Evolutionary conservation across 176 grass and related monocot species (phyloP).

Genomic region (Tillandsia fasciculata): DNA sequence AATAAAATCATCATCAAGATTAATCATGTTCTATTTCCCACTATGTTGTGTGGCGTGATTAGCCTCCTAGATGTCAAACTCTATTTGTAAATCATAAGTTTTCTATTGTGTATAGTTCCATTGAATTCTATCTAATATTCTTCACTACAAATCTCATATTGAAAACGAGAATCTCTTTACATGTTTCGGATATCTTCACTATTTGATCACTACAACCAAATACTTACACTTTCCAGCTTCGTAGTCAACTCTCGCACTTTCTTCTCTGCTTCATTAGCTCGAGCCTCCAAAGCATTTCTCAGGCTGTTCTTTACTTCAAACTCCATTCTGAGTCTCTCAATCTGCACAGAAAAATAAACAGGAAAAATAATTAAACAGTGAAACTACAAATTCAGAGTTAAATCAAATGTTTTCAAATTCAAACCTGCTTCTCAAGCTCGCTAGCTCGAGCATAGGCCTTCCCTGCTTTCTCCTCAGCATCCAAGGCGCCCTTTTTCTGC

Average conservation of each 20-base stretch:
- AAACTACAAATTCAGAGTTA: not conserved
- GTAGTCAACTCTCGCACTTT: conserved; percentile 52
- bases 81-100: too few relatives aligned
- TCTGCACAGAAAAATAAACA: conserved; percentile 24
- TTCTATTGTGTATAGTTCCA: too few relatives aligned
- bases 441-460: conserved; percentile 30
- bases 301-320: conserved; percentile 33
- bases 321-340: conserved; percentile 58
- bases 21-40: too few relatives aligned
- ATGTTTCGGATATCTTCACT: too few relatives aligned
- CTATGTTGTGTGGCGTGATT: too few relatives aligned
- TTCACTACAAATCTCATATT: too few relatives aligned
- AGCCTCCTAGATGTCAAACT: too few relatives aligned
- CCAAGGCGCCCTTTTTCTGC: conserved; percentile 20
- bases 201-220: not conserved
- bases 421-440: conserved; percentile 73
- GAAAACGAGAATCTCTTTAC: too few relatives aligned
- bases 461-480: conserved; percentile 30
- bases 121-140: too few relatives aligned
- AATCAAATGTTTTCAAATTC: conserved; percentile 1
- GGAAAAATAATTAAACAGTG: conserved; percentile 5
- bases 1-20: too few relatives aligned
- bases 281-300: conserved; percentile 45
- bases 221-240: conserved; percentile 66
- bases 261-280: conserved; percentile 35